phyloP scores from a whole-genome alignment of 2,329 filamentous ascomycete species.

The Whalleya microplaca region DNA sequence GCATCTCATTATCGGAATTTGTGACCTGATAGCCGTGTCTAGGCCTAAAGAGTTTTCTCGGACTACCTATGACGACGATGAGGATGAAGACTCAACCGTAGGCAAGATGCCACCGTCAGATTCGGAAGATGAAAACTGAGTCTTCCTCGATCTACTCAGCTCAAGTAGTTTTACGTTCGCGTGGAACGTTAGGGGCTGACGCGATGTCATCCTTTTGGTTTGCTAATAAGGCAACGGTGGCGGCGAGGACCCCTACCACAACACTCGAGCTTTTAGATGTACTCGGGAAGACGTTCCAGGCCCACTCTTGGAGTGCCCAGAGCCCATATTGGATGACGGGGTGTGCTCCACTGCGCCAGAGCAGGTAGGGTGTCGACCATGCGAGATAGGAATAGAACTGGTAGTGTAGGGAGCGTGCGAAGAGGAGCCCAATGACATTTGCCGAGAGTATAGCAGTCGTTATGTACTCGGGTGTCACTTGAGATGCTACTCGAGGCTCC shows the following conservation, averaged over 20 bases:
- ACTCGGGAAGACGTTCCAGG: conserved; percentile 94
- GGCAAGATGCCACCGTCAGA: conserved; percentile 86
- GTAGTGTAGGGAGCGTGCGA: conserved; percentile 88
- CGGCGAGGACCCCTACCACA: conserved; percentile 72
- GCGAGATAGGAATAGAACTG: conserved; percentile 93
- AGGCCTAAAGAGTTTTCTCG: conserved; percentile 84
- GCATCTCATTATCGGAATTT: conserved; percentile 6
- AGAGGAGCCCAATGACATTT: conserved; percentile 79
- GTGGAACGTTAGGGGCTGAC: conserved; percentile 12
- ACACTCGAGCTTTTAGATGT: conserved; percentile 56
- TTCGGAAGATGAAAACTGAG: conserved; percentile 67
- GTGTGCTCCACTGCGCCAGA: conserved; percentile 77
- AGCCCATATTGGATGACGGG: conserved; percentile 68
- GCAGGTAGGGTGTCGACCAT: conserved; percentile 84
- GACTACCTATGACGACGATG: conserved; percentile 63
- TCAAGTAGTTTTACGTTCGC: conserved; percentile 31
- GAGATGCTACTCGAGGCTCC: conserved; percentile 58
- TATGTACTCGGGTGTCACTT: conserved; percentile 72
- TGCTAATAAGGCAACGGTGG: conserved; percentile 64
- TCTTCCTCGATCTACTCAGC: conserved; percentile 2
- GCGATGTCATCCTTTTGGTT: conserved; percentile 43
- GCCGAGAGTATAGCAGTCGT: conserved; percentile 77
- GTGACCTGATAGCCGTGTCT: conserved; percentile 26
- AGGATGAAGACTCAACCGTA: conserved; percentile 77
- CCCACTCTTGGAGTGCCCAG: conserved; percentile 85